Evolutionary conservation across 257 asterid species (phyloP), one percentile per base, ranked within the genome.

Genomic region (Parsonsia alboflavescens): DNA sequence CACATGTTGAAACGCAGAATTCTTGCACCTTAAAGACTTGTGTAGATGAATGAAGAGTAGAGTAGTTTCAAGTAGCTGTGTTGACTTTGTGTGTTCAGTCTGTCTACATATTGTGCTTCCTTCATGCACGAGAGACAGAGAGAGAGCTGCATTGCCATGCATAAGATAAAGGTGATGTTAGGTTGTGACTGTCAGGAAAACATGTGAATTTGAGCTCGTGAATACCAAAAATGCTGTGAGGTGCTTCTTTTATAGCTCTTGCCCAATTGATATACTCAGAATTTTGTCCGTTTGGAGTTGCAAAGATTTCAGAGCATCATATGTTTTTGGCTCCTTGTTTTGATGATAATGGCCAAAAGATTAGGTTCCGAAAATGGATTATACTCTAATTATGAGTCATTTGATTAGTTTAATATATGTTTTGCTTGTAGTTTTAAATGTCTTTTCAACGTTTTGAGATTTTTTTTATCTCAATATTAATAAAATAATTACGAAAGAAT

Each of bases 141-240:
- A 72, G 77, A 21, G 70, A 58, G 81, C n/a, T 52, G 11, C 39
- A 16, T 15, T 13, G 44, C 67, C 67, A 50, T 77, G 86, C 88
- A 80, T 82, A 84, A 86, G 91, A 86, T 73, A 74, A 79, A 80
- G 85, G 79, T 78, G 83, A 82, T 49, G 72, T 64, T 58, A 81
- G 54, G 69, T 33, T 79, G 89, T 84, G 90, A 84, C 85, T 84
- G 85, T 80, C 79, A 75, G 82, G 74, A 78, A 76, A 80, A 78
- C 89, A 86, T 89, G 96, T 88, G 93, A 89, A 71, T 74, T 53
- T 30, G 75, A 72, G 71, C 89, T 83, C 89, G 92, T 89, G 93
- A 88, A 17, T 59, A 2, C 42, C 15, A 26, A 78, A 74, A 81
- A 83, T 77, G 64, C 71, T 79, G 75, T 68, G 87, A 85, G 82